A percentile compares a stretch with the other conserved stretches of the same genome.
These are phyloP conservation scores for Starmerella tilneyi DNA, from an alignment of 805 yeast genomes.

Conservation along the genomic window DNA sequence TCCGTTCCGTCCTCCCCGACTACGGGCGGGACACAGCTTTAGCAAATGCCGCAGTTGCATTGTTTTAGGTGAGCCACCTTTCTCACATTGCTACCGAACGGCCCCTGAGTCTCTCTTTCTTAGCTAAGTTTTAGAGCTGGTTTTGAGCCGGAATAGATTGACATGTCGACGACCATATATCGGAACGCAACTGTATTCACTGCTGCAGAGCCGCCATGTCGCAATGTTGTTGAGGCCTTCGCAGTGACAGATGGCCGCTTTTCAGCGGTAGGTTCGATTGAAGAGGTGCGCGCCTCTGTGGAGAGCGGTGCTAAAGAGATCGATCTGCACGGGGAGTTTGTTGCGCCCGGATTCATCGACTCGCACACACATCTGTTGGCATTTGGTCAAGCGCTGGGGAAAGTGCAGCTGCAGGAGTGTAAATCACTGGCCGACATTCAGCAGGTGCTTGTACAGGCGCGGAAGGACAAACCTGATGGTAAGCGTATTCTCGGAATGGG, in stretches of 20 bases:
- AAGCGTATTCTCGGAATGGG: background rate
- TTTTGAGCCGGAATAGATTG: no score
- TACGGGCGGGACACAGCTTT: no score
- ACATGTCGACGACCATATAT: background rate
- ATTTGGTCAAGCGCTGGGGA: background rate
- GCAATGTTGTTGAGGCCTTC: background rate
- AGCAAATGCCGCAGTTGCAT: no score
- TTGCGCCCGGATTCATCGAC: background rate
- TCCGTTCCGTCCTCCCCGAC: no score
- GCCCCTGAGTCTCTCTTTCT: no score
- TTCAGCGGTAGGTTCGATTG: background rate
- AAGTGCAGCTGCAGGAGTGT: conserved; percentile 1
- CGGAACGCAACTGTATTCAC: background rate
- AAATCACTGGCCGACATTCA: background rate
- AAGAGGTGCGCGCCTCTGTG: background rate
- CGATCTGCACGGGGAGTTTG: background rate
- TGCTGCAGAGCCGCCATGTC: no score
- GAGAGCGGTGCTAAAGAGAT: background rate
- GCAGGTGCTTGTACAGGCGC: background rate
- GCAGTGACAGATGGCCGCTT: background rate
- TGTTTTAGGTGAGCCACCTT: no score
- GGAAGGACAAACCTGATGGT: background rate
- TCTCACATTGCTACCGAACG: no score
- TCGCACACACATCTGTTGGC: background rate
- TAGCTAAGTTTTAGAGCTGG: no score